These are phyloP conservation scores for Talaromyces islandicus DNA, from an alignment of 2,329 filamentous ascomycete genomes.

Conservation along the genomic window DNA sequence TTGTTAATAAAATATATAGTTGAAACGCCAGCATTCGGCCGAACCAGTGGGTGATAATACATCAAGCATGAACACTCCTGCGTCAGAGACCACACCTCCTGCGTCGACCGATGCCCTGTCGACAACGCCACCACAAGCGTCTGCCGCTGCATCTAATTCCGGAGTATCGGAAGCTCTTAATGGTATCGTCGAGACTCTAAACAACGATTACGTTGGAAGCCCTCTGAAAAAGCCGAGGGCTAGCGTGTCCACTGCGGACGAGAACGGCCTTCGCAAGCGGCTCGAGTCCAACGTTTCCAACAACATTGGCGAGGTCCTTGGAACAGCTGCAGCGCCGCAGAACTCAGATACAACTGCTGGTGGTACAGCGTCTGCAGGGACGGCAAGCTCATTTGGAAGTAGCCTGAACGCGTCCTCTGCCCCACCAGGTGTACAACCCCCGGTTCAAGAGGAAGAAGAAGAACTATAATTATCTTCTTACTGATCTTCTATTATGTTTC, in stretches of 20 bases:
- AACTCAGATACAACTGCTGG: slow-evolving; percentile 6
- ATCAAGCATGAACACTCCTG: slow-evolving; percentile 36
- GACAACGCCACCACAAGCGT: slow-evolving; percentile 29
- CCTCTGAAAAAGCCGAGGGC: slow-evolving; percentile 43
- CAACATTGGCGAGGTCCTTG: slow-evolving; percentile 33
- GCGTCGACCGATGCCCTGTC: slow-evolving; percentile 22
- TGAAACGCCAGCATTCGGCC: slow-evolving; percentile 61
- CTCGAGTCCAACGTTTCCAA: slow-evolving; percentile 26
- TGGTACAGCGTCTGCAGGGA: slow-evolving; percentile 7
- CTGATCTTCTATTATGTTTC: not conserved
- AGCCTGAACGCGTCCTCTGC: slow-evolving; percentile 4
- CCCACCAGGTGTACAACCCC: not conserved
- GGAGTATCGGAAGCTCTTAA: slow-evolving; percentile 14
- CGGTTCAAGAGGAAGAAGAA: slow-evolving; percentile 6
- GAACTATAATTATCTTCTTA: not conserved
- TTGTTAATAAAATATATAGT: slow-evolving; percentile 32
- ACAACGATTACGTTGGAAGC: slow-evolving; percentile 37
- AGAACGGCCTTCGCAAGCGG: slow-evolving; percentile 33
- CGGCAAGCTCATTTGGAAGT: slow-evolving; percentile 10
- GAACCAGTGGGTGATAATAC: slow-evolving; percentile 43
- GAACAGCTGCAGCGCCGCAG: slow-evolving; percentile 7
- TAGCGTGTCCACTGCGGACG: slow-evolving; percentile 39
- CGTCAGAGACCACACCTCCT: slow-evolving; percentile 31
- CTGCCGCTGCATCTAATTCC: slow-evolving; percentile 5
- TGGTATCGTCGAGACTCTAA: slow-evolving; percentile 19